Conservation (phyloP, 129 eudicot genomes). For the Kitagawia praeruptora region DNA sequence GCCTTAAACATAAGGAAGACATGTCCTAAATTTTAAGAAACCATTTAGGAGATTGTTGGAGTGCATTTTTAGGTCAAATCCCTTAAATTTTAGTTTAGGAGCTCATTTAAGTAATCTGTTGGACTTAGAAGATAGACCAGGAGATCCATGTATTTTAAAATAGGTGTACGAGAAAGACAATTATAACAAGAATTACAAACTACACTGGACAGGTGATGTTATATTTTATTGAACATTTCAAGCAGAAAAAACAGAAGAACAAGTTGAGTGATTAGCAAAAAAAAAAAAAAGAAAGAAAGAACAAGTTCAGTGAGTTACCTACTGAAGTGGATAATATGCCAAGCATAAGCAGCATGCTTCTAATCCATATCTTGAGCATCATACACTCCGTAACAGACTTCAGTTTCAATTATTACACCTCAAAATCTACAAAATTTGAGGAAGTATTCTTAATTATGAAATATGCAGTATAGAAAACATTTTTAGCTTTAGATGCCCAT, state of each 20-base stretch:
- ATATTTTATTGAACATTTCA: background rate
- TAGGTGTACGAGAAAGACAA: background rate
- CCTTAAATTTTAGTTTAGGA: too few relatives aligned
- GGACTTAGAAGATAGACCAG: background rate
- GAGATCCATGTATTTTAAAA: background rate
- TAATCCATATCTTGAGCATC: conserved; percentile 48
- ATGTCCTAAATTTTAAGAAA: too few relatives aligned
- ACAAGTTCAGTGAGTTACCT: conserved; percentile 31
- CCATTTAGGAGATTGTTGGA: too few relatives aligned
- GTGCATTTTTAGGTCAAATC: too few relatives aligned
- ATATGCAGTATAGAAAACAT: background rate
- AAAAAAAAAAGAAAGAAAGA: too few relatives aligned
- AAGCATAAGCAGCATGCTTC: conserved; percentile 32
- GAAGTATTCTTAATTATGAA: background rate
- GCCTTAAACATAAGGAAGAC: too few relatives aligned
- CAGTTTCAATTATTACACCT: conserved; percentile 8
- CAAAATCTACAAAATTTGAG: background rate
- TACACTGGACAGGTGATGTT: background rate
- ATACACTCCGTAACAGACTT: conserved; percentile 25
- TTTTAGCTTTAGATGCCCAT: background rate
- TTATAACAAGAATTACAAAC: background rate
- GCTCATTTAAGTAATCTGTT: too few relatives aligned
- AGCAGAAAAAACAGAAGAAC: background rate
- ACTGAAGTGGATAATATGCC: conserved; percentile 25
- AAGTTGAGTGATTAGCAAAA: background rate